phyloP scores from a whole-genome alignment of 371 early-diverging fungal species.

The Mortierella polycephala region DNA sequence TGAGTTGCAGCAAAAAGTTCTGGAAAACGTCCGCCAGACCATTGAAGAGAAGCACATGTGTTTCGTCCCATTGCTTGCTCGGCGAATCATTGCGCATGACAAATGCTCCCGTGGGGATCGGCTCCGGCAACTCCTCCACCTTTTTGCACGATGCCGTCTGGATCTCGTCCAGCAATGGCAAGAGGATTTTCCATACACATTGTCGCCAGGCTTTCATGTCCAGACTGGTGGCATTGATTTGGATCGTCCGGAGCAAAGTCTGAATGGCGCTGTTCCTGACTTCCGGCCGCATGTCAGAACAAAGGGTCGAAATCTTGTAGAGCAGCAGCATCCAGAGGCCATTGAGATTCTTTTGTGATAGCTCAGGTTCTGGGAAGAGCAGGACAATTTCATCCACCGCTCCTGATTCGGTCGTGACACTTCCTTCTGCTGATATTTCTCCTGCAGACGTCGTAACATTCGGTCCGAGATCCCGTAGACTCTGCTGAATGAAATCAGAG shows the following conservation, averaged over 20 bases:
- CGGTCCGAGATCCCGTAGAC: conserved; percentile 61
- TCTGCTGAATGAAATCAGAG: conserved; percentile 82
- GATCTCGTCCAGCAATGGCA: conserved; percentile 88
- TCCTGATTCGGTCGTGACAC: not conserved
- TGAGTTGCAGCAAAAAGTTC: conserved; percentile 72
- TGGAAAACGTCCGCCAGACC: conserved; percentile 80
- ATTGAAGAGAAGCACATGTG: conserved; percentile 83
- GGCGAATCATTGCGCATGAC: conserved; percentile 72
- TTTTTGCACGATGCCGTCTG: conserved; percentile 63
- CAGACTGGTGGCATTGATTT: conserved; percentile 82
- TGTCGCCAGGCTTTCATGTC: conserved; percentile 81
- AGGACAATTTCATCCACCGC: conserved; percentile 34
- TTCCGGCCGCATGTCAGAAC: conserved; percentile 90
- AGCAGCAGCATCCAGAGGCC: conserved; percentile 90
- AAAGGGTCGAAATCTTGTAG: conserved; percentile 81
- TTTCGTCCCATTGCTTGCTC: conserved; percentile 96
- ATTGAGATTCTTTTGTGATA: conserved; percentile 64
- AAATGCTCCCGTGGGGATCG: conserved; percentile 68
- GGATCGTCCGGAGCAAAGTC: conserved; percentile 93
- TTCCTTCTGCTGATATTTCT: not conserved
- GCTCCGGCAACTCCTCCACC: conserved; percentile 35
- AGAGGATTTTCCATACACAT: conserved; percentile 88
- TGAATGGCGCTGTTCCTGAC: conserved; percentile 95
- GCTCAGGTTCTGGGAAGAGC: conserved; percentile 56
- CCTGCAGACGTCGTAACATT: not conserved